Evolutionary conservation across 78 protist species (phyloP), one percentile per base, ranked within the genome.

Genomic region (Cavenderia fasciculata): DNA sequence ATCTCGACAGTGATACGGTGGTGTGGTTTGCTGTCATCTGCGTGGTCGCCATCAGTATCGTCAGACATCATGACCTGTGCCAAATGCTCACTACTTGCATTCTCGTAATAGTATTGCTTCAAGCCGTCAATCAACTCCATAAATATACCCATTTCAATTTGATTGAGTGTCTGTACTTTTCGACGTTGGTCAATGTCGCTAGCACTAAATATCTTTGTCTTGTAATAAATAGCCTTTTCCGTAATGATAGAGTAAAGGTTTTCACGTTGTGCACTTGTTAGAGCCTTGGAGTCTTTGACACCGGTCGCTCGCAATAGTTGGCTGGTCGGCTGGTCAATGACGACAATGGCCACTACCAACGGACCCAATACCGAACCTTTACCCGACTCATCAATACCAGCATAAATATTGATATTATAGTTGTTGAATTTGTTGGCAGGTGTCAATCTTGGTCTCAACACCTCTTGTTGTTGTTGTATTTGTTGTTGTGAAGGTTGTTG

Each of bases 61-160:
- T n/a, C n/a, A n/a, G n/a, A n/a, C n/a, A n/a, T n/a, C n/a, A n/a
- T n/a, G n/a, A n/a, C n/a, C n/a, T n/a, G n/a, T n/a, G n/a, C n/a
- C n/a, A n/a, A n/a, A n/a, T n/a, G n/a, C n/a, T n/a, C n/a, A n/a
- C n/a, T n/a, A n/a, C n/a, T n/a, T n/a, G n/a, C n/a, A n/a, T n/a
- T n/a, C n/a, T n/a, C n/a, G n/a, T n/a, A n/a, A n/a, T n/a, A n/a
- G n/a, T n/a, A n/a, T n/a, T n/a, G n/a, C n/a, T n/a, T 41, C 16
- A 68, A 57, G 8, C 69, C 49, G 1, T 65, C 19, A 6, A 78
- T 78, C 29, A 78, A 14, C 38, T 78, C 74, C 21, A 63, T 38
- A 36, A 78, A 78, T 18, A 78, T 19, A 49, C 65, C 69, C 14
- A 75, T n/a, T 52, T 78, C 87, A 38, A 78, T 78, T 40, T 78